phyloP scores from a whole-genome alignment of 2,329 filamentous ascomycete genomes.

The Pseudonectria foliicola region DNA sequence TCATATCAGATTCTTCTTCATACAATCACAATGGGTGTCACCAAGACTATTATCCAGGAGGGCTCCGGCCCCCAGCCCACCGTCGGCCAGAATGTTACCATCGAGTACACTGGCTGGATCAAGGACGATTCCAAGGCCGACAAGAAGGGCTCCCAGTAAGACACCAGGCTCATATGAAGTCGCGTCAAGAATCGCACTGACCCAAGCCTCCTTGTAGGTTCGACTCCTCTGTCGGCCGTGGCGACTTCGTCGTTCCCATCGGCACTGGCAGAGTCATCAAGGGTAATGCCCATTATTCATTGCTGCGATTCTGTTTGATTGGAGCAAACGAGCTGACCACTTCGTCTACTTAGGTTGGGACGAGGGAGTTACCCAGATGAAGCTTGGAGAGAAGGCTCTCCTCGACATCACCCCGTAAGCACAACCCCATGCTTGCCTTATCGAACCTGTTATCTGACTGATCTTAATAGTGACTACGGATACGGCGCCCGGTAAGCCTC shows the following conservation, averaged over 20 bases:
- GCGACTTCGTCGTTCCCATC: conserved; percentile 70
- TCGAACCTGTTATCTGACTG: conserved; percentile 10
- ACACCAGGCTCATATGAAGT: conserved; percentile 6
- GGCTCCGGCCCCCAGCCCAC: conserved; percentile 59
- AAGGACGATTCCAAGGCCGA: conserved; percentile 56
- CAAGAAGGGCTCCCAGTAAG: conserved; percentile 67
- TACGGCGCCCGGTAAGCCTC: conserved; percentile 53
- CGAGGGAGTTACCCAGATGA: conserved; percentile 79
- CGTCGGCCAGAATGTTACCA: conserved; percentile 66
- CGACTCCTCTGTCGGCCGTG: conserved; percentile 74
- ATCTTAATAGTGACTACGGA: conserved; percentile 48
- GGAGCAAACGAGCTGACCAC: conserved; percentile 6
- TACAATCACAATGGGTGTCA: conserved; percentile 59
- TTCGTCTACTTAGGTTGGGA: conserved; percentile 61
- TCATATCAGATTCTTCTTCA: conserved; percentile 8
- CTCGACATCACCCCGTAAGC: conserved; percentile 61
- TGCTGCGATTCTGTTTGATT: background rate
- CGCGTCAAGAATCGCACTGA: conserved; percentile 5
- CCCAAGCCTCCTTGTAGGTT: conserved; percentile 53
- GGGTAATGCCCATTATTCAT: conserved; percentile 47
- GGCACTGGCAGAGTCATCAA: conserved; percentile 80
- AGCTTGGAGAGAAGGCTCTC: conserved; percentile 80
- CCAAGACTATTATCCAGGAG: conserved; percentile 54
- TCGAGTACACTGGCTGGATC: conserved; percentile 88
- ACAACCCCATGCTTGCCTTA: background rate